These are phyloP conservation scores for Aaosphaeria arxii DNA, from an alignment of 2,329 filamentous ascomycete species.

Conservation along the genomic window DNA sequence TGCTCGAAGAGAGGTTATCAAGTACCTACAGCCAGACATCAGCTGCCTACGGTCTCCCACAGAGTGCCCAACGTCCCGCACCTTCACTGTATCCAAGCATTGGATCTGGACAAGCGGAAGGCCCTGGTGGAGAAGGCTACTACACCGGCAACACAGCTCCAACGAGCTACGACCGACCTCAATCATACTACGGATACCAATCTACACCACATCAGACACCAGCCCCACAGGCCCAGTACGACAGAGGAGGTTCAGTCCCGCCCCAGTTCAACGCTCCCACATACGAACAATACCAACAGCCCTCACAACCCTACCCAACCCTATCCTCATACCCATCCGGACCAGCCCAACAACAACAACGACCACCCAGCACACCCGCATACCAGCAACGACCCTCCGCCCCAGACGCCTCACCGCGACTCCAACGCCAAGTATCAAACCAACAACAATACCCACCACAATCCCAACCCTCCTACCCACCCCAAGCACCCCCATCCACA, in stretches of 20 bases:
- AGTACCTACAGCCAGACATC: conserved; percentile 83
- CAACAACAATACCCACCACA: conserved; percentile 35
- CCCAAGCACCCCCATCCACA: conserved; percentile 30
- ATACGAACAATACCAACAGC: conserved; percentile 28
- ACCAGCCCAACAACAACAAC: conserved; percentile 18
- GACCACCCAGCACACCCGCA: conserved; percentile 21
- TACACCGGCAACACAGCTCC: conserved; percentile 66
- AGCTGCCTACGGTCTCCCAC: conserved; percentile 40
- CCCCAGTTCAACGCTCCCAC: conserved; percentile 23
- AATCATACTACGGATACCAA: conserved; percentile 51
- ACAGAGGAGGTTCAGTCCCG: conserved; percentile 29
- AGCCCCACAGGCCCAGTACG: conserved; percentile 33
- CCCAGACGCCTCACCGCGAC: conserved; percentile 26
- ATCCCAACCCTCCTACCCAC: conserved; percentile 25
- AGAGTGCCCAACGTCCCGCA: conserved; percentile 40
- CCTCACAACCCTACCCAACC: conserved; percentile 34
- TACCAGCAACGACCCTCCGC: conserved; percentile 22
- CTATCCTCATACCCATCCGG: conserved; percentile 16
- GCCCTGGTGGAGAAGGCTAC: conserved; percentile 70
- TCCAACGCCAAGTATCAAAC: conserved; percentile 32
- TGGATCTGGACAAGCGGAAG: conserved; percentile 23
- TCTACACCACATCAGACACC: conserved; percentile 41
- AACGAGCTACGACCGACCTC: conserved; percentile 49
- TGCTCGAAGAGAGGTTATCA: conserved; percentile 93
- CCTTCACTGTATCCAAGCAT: conserved; percentile 71